A percentile compares a stretch with the other conserved stretches of the same genome.
phyloP scores from a whole-genome alignment of 352 stramenopile genomes.

The Phytophthora podocarpi region DNA sequence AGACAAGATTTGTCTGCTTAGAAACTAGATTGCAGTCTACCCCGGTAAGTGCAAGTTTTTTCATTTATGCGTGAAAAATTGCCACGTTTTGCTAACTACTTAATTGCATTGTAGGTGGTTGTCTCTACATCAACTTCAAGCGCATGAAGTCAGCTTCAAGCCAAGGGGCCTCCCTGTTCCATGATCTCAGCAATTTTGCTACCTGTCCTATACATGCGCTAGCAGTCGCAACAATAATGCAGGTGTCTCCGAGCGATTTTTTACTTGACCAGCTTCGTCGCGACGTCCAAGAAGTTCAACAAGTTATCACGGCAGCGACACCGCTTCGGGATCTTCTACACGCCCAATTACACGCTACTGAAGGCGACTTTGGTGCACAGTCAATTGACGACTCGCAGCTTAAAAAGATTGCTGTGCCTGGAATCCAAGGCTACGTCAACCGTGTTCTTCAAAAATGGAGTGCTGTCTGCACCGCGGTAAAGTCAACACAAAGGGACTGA shows the following conservation, averaged over 20 bases:
- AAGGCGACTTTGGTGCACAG: not conserved
- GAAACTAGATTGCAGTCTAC: slow-evolving; percentile 6
- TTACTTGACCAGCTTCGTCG: too few species aligned
- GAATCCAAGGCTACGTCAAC: not conserved
- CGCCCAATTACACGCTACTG: too few species aligned
- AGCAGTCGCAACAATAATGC: not conserved
- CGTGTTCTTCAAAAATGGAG: not conserved
- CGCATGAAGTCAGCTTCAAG: not conserved
- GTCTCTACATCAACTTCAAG: not conserved
- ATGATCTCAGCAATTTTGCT: not conserved
- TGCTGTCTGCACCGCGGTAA: too few species aligned
- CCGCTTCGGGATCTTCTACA: too few species aligned
- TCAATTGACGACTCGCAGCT: not conserved
- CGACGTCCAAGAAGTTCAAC: too few species aligned
- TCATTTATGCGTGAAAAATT: too few species aligned
- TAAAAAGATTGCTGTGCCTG: not conserved
- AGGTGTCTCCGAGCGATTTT: not conserved
- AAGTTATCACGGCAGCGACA: not conserved
- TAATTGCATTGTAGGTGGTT: not conserved
- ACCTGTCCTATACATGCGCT: not conserved
- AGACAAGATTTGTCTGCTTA: not conserved
- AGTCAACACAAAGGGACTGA: too few species aligned
- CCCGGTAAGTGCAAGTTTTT: slow-evolving; percentile 11
- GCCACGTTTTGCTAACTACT: not conserved
- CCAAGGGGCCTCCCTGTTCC: not conserved